phyloP scores from a whole-genome alignment of 2,329 filamentous ascomycete genomes.

The Cytospora piceicola region DNA sequence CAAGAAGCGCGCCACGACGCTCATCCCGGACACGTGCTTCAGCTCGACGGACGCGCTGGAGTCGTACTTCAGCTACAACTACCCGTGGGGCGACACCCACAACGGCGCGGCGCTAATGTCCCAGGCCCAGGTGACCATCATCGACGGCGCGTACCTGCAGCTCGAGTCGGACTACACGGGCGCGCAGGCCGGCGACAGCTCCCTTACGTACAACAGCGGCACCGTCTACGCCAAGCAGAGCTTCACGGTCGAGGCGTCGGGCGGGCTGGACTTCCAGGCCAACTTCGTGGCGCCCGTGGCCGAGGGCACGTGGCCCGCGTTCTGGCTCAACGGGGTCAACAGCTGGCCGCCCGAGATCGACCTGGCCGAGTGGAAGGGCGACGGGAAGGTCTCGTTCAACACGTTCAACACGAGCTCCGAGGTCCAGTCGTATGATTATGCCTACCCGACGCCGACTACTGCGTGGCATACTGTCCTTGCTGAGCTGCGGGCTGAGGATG shows the following conservation, averaged over 20 bases:
- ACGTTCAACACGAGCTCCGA: constrained; percentile 51
- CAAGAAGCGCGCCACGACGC: constrained; percentile 35
- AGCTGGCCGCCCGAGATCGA: constrained; percentile 62
- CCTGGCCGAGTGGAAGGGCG: constrained; percentile 61
- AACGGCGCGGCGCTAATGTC: constrained; percentile 59
- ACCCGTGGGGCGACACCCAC: constrained; percentile 59
- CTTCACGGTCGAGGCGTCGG: constrained; percentile 42
- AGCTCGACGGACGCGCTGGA: constrained; percentile 42
- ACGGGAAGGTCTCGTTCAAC: constrained; percentile 56
- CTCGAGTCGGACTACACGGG: constrained; percentile 50
- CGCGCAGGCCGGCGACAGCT: constrained; percentile 41
- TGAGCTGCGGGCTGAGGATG: constrained; percentile 50
- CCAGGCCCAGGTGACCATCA: constrained; percentile 47
- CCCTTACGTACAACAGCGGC: constrained; percentile 55
- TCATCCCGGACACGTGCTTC: constrained; percentile 44
- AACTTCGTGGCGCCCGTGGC: constrained; percentile 45
- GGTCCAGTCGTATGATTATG: constrained; percentile 49
- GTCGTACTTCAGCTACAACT: constrained; percentile 52
- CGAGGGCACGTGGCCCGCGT: constrained; percentile 57
- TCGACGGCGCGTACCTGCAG: constrained; percentile 45
- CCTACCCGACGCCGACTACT: constrained; percentile 47
- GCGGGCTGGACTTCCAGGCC: constrained; percentile 45
- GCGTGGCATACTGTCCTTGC: constrained; percentile 53
- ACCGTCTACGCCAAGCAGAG: constrained; percentile 44
- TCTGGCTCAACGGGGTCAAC: constrained; percentile 57